phyloP scores from a whole-genome alignment of 2,329 filamentous ascomycete genomes.

The Pleurostoma richardsiae region DNA sequence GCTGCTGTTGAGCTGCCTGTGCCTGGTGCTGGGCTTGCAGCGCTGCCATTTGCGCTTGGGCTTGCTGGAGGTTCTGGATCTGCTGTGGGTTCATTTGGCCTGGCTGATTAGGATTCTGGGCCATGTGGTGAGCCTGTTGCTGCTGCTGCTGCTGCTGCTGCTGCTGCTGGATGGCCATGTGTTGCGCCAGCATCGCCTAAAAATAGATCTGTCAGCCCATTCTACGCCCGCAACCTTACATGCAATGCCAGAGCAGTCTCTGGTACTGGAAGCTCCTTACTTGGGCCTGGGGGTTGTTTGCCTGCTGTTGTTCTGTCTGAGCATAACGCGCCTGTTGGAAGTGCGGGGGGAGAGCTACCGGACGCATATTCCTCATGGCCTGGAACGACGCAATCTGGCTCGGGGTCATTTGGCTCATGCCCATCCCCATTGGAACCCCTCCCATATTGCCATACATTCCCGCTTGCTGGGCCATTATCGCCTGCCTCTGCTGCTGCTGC shows the following conservation, averaged over 20 bases:
- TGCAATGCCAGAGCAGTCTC: conserved; percentile 8
- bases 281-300: conserved; percentile 10
- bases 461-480: conserved; percentile 49
- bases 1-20: conserved; percentile 32
- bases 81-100: conserved; percentile 43
- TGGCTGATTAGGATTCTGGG: conserved; percentile 38
- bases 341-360: conserved; percentile 11
- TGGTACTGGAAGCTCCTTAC: conserved; percentile 14
- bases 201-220: conserved; percentile 7
- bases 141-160: conserved; percentile 32
- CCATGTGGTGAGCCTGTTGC: conserved; percentile 31
- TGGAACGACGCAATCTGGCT: conserved; percentile 27
- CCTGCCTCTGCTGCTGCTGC: conserved; percentile 45
- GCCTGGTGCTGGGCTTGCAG: conserved; percentile 30
- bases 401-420: conserved; percentile 31
- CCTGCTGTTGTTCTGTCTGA: conserved; percentile 13
- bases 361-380: conserved; percentile 17
- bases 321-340: conserved; percentile 15
- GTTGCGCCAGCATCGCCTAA: conserved; percentile 39
- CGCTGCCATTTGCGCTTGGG: conserved; percentile 27
- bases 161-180: conserved; percentile 41
- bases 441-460: conserved; percentile 43
- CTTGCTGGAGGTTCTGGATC: conserved; percentile 17
- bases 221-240: neutral
- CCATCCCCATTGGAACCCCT: conserved; percentile 47